Evolutionary conservation across 1,139 yeast genomes (phyloP).

Genomic region (Geotrichum macrosporum): DNA sequence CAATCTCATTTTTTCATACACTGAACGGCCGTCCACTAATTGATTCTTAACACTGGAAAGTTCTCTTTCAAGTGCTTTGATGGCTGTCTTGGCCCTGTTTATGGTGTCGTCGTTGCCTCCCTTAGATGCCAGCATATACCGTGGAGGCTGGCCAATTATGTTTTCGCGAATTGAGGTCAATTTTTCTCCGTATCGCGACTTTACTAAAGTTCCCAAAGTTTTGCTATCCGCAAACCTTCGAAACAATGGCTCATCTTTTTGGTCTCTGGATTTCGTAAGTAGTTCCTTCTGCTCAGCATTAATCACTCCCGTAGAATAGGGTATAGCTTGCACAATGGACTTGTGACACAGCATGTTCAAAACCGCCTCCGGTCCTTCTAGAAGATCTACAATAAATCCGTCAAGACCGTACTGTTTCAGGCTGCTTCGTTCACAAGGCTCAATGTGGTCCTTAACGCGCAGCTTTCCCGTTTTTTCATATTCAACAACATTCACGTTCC

Average conservation of each 20-base stretch:
- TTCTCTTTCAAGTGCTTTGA: slow-evolving; percentile 1
- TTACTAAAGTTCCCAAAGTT: slow-evolving; percentile 46
- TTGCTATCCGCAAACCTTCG: slow-evolving; percentile 59
- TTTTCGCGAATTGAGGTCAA: slow-evolving; percentile 10
- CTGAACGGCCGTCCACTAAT: not conserved
- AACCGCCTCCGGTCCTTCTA: slow-evolving; percentile 73
- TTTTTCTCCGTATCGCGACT: slow-evolving; percentile 41
- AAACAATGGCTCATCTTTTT: slow-evolving; percentile 44
- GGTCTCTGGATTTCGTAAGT: slow-evolving; percentile 29
- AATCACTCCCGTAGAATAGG: slow-evolving; percentile 51
- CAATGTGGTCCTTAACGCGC: slow-evolving; percentile 28
- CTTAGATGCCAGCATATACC: slow-evolving; percentile 2
- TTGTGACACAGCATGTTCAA: slow-evolving; percentile 66
- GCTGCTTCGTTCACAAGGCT: slow-evolving; percentile 38
- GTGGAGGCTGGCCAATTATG: slow-evolving; percentile 4
- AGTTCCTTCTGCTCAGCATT: slow-evolving; percentile 41
- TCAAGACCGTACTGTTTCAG: slow-evolving; percentile 64
- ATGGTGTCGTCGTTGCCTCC: slow-evolving; percentile 12
- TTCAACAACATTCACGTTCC: slow-evolving; percentile 48
- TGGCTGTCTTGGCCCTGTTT: not conserved
- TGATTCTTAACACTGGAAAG: not conserved
- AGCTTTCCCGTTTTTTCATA: slow-evolving; percentile 31
- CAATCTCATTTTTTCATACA: not conserved
- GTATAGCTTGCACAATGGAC: slow-evolving; percentile 56
- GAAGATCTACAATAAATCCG: slow-evolving; percentile 66